Evolutionary conservation across 805 yeast genomes (phyloP), one percentile per base, ranked within the genome.

Genomic region (Pachysolen tannophilus): DNA sequence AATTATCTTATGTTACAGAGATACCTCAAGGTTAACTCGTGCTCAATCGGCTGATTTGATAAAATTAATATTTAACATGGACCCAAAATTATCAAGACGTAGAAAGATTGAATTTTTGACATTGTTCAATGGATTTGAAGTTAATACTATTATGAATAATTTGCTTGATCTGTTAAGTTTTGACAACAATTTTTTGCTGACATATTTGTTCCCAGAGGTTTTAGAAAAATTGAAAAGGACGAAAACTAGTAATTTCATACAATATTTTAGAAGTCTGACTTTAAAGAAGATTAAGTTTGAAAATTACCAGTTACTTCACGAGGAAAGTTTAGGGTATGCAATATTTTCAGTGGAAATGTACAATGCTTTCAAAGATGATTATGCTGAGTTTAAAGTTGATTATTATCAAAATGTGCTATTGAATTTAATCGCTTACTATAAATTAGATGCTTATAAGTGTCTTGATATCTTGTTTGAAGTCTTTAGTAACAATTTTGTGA

Each of bases 321-420:
- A 88, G 53, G 82, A 82, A 41, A 61, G 76, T 17, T 86, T 81
- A 49, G 97, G 96, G 1, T 87, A 74, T 55, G 56, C 94, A 9
- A 78, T 75, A 44, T 58, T 83, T 21, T 52, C 76, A 1, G 65
- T 66, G 2, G 73, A 78, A 32, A 42, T 81, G 9, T 53, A 60
- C 35, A 42, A 55, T 3, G 63, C 75, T 2, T 58, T 70, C 35
- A 46, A 49, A 18, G 62, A 65, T 23, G 57, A 60, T 3, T 67
- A 69, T 37, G 54, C 69, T 6, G 42, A 47, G 3, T 58, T 47
- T 27, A 67, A 72, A 45, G 56, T 74, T 1, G 56, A 60, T 1
- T 64, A 61, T 34, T 65, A 72, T 8, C 50, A 67, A 8, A 54
- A 66, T n/a, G 63, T 69, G 6, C 60, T 82, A 11, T 69, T 73